Conservation (phyloP, 2,329 filamentous ascomycete genomes). For the Scortechinia acanthostroma region DNA sequence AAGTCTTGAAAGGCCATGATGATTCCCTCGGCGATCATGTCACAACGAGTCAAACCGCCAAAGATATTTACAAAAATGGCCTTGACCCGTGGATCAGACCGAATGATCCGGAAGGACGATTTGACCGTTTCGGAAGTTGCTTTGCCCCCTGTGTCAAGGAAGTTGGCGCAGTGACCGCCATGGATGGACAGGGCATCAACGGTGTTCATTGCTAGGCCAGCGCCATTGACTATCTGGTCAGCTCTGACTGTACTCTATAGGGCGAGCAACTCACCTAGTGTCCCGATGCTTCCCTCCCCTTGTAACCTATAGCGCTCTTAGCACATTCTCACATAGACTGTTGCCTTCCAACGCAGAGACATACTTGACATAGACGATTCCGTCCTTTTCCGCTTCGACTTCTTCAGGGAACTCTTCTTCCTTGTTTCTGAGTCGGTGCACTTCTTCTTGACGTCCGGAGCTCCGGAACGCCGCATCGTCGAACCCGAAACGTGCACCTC, state of each 20-base stretch:
- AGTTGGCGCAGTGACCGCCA: constrained; percentile 53
- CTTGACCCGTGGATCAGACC: constrained; percentile 50
- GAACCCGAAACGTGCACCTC: constrained; percentile 52
- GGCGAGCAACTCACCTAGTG: constrained; percentile 28
- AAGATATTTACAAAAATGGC: constrained; percentile 69
- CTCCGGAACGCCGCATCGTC: constrained; percentile 65
- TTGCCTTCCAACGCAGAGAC: too few relatives aligned
- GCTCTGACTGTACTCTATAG: background rate
- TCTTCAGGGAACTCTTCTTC: constrained; percentile 44
- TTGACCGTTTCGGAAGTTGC: constrained; percentile 60
- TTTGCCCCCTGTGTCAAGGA: constrained; percentile 67
- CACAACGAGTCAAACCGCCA: constrained; percentile 57
- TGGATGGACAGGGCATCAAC: constrained; percentile 52
- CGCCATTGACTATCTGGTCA: constrained; percentile 48
- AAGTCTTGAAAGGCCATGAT: constrained; percentile 67
- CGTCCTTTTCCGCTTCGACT: constrained; percentile 52
- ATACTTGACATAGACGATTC: constrained; percentile 59
- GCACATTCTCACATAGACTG: too few relatives aligned
- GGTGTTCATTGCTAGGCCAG: constrained; percentile 67
- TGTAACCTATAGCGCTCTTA: constrained; percentile 13
- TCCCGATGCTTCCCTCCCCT: constrained; percentile 51
- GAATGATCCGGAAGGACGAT: constrained; percentile 52
- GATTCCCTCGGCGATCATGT: constrained; percentile 75
- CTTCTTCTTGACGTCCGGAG: constrained; percentile 48
- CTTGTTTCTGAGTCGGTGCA: constrained; percentile 48